phyloP scores from a whole-genome alignment of 129 eudicot genomes.

The Chrysanthemum makinoi region DNA sequence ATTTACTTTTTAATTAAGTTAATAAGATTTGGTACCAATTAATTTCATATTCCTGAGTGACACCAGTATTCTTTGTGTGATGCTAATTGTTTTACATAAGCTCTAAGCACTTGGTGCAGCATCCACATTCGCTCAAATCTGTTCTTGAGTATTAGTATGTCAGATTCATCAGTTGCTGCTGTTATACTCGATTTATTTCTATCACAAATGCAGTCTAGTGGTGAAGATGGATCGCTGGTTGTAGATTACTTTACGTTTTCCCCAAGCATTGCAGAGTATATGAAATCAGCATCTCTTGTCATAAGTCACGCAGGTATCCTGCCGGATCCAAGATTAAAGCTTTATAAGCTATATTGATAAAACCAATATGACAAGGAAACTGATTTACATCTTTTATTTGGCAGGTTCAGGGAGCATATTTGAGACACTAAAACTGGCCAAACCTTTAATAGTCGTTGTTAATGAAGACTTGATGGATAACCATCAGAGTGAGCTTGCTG shows the following conservation, averaged over 20 bases:
- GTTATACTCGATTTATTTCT: no score
- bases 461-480: slow-evolving; percentile 97
- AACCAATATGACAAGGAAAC: background rate
- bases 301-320: slow-evolving; percentile 92
- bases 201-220: slow-evolving; percentile 46
- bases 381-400: background rate
- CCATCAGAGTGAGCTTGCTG: slow-evolving; percentile 94
- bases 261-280: slow-evolving; percentile 77
- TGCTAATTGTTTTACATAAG: no score
- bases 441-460: slow-evolving; percentile 83
- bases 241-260: slow-evolving; percentile 87
- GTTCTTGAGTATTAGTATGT: no score
- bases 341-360: background rate
- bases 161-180: no score
- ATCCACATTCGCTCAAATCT: no score
- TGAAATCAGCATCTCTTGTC: slow-evolving; percentile 84
- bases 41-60: no score
- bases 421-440: slow-evolving; percentile 66
- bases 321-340: background rate
- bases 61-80: no score
- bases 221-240: slow-evolving; percentile 58
- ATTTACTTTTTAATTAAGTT: no score
- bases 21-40: no score
- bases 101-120: no score
- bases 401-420: slow-evolving; percentile 97